phyloP scores from a whole-genome alignment of 768 basidiomycete genomes.

The Gymnopilus junonius region DNA sequence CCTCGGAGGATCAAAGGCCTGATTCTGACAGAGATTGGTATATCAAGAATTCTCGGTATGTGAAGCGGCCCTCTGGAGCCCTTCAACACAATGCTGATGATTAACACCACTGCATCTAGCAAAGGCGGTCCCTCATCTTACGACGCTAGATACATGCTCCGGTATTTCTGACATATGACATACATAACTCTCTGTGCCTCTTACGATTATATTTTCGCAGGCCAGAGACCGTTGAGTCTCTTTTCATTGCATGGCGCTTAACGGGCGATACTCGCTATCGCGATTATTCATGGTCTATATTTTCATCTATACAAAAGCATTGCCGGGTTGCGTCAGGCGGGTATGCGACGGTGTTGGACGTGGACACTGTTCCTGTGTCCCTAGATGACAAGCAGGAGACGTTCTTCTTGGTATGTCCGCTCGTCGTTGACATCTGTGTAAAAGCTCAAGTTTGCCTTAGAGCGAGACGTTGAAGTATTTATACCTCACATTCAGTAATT shows the following conservation, averaged over 20 bases:
- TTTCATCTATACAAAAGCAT: neutral
- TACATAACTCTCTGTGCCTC: neutral
- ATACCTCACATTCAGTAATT: neutral
- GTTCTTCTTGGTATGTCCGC: neutral
- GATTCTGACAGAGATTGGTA: slow-evolving; percentile 77
- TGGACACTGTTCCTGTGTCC: neutral
- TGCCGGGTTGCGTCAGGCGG: neutral
- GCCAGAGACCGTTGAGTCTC: slow-evolving; percentile 1
- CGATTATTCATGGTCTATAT: neutral
- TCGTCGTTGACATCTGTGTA: neutral
- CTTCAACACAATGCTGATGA: too few species aligned
- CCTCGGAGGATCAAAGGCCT: slow-evolving; percentile 53
- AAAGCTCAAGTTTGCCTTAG: neutral
- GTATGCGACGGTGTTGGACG: neutral
- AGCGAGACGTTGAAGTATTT: neutral
- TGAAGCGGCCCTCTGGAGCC: neutral
- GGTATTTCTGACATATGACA: neutral
- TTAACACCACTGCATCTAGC: neutral
- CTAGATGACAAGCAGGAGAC: slow-evolving; percentile 1
- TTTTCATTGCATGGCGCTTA: slow-evolving; percentile 4
- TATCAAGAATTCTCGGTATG: slow-evolving; percentile 74
- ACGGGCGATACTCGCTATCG: neutral
- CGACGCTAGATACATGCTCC: slow-evolving; percentile 5
- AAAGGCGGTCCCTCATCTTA: neutral
- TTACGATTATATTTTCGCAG: neutral